Base-by-base conservation (phyloP, 202 grass and related monocot species). In the Panicum virgatum region DNA sequence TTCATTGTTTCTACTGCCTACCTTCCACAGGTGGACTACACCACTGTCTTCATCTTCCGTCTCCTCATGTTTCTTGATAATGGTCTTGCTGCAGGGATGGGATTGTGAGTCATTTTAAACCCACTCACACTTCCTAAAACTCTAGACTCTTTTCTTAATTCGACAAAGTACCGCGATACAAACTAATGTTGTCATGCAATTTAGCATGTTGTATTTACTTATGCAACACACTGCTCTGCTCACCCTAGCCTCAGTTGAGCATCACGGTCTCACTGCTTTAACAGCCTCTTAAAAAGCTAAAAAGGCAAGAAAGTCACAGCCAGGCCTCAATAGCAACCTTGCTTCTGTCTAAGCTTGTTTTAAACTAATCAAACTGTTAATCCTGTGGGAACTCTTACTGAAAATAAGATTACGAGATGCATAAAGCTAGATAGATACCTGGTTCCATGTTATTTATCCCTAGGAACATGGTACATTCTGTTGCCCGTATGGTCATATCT, bases 41-140 rank as follows among this genome's bases (percentile, higher is more conserved):
- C 91, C 29, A 83, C 89, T 7, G 90, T 98, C 43, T 98, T 98
- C 87, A 81, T 98, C 80, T 98, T 98, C 89, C 89, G 96, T 14
- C 82, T 98, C 25, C 89, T 98, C 48, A 96, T 98, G 96, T 98
- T 98, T 65, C 85, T 96, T 30, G 96, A 98, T 70, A 93, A 92
- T 62, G 92, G 89, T 5, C 91, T 98, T 46, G 84, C 96, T 0
- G 87, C 96, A 9, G 96, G 96, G 79, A 98, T 98, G 96, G 96
- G 96, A 51, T 76, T 98, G 96, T 98, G 77, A 95, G 88, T 76
- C 67, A 23, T 29, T 39, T 72, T 23, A 39, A 69, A 47, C 52
- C 23, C 78, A 30, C 16, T 38, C 15, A n/a, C 15, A 65, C 68
- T 14, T 57, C 46, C 59, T 26, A 37, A 42, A 8, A 4, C 66